Evolutionary conservation across 441 rosid species (phyloP), one percentile per base, ranked within the genome.

Genomic region (Iberis amara): DNA sequence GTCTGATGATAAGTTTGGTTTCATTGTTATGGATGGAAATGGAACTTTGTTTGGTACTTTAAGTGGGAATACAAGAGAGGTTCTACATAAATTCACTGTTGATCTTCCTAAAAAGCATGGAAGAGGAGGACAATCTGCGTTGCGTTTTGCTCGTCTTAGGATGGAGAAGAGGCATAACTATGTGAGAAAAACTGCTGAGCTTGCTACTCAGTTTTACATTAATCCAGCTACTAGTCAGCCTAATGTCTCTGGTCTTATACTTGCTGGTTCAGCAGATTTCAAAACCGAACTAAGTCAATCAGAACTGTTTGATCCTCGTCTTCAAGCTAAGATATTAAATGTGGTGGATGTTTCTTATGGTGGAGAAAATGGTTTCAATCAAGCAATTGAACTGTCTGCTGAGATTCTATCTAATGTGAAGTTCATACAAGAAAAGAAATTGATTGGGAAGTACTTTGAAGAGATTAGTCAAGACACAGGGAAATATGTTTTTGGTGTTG

Each of bases 51-150:
- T 65, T 39, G 70, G 70, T 3, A 65, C 70, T 6, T 52, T 65
- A 55, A 65, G 70, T 45, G 70, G 70, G 40, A 65, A 65, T n/a
- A 65, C 96, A 0, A 67, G 95, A 61, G 95, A 86, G 76, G 85
- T 86, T 18, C 76, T 86, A 45, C 95, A 86, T 32, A 86, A 86
- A 47, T 83, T 83, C 60, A 81, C 82, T 47, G 95, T 86, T 2
- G 95, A 86, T 73, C 76, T 86, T 9, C 96, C 94, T 2, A 86
- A 86, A 70, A 86, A 86, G 80, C 96, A 86, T 15, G 96, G 96
- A 37, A 80, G 96, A 77, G 96, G 96, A 84, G 96, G 96, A 38
- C 96, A 86, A 70, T 86, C 96, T 30, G 96, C 96, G 38, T 74
- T 86, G 2, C 84, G 94, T 8, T 86, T 86, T 74, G 94, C 96